These are phyloP conservation scores for Juglanconis oblonga DNA, from an alignment of 2,329 filamentous ascomycete genomes.

Conservation along the genomic window DNA sequence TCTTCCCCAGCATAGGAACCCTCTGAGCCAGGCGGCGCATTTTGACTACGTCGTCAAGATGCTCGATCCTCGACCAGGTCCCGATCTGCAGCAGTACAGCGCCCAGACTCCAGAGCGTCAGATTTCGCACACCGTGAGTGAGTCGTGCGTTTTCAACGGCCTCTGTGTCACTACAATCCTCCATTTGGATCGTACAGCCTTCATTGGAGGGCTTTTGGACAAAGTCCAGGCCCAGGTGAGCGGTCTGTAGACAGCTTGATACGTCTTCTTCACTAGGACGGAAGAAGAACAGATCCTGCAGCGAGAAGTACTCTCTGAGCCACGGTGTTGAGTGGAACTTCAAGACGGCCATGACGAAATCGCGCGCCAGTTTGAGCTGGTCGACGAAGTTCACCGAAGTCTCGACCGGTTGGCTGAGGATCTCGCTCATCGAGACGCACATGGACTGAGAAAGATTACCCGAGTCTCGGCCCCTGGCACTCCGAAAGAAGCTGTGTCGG, in stretches of 20 bases:
- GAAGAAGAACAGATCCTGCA: slow-evolving; percentile 20
- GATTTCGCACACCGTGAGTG: slow-evolving; percentile 15
- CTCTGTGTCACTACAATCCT: slow-evolving; percentile 2
- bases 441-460: background rate
- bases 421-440: background rate
- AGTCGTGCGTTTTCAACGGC: slow-evolving; percentile 19
- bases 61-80: slow-evolving; percentile 5
- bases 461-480: background rate
- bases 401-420: slow-evolving; percentile 1
- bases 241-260: slow-evolving; percentile 16
- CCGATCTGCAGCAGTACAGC: slow-evolving; percentile 16
- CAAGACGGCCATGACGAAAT: slow-evolving; percentile 8
- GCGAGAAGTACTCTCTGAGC: slow-evolving; percentile 11
- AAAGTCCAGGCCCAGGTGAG: slow-evolving; percentile 18
- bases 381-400: background rate
- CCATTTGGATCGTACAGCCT: background rate
- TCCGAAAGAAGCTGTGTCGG: slow-evolving; percentile 11
- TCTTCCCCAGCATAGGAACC: background rate
- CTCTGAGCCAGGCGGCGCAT: slow-evolving; percentile 4
- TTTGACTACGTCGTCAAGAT: slow-evolving; percentile 1
- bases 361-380: slow-evolving; percentile 10
- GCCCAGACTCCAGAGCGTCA: slow-evolving; percentile 17
- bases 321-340: slow-evolving; percentile 21
- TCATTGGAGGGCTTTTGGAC: background rate
- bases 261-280: slow-evolving; percentile 4